Evolutionary conservation across 2,329 filamentous ascomycete species (phyloP).

Genomic region (Lachnellula willkommii): DNA sequence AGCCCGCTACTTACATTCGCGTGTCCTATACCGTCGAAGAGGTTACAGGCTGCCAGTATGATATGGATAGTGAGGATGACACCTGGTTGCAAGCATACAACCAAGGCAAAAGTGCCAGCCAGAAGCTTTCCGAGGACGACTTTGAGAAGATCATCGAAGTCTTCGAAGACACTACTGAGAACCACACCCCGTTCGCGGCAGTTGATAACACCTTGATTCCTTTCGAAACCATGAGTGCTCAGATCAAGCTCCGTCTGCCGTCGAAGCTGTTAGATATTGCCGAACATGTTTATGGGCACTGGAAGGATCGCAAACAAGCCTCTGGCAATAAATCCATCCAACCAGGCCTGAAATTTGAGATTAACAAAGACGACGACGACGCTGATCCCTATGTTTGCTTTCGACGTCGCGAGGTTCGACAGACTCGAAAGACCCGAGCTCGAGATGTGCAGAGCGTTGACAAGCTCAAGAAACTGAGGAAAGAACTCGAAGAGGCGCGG

Average conservation of each 20-base stretch:
- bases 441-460: constrained; percentile 92
- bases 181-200: constrained; percentile 81
- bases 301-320: constrained; percentile 66
- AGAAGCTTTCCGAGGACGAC: constrained; percentile 76
- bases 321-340: constrained; percentile 69
- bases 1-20: constrained; percentile 90
- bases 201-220: constrained; percentile 82
- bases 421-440: constrained; percentile 89
- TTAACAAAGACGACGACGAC: constrained; percentile 88
- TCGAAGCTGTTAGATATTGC: constrained; percentile 49
- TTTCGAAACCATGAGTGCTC: constrained; percentile 64
- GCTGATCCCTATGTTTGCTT: constrained; percentile 98
- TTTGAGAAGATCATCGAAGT: constrained; percentile 94
- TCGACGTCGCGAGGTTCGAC: constrained; percentile 85
- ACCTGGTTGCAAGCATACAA: constrained; percentile 81
- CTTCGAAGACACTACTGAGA: constrained; percentile 80
- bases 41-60: constrained; percentile 83
- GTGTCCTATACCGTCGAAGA: constrained; percentile 98
- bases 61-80: constrained; percentile 89
- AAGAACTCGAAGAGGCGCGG: constrained; percentile 84
- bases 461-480: constrained; percentile 84
- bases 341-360: constrained; percentile 85
- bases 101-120: constrained; percentile 58
- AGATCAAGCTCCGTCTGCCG: constrained; percentile 31
- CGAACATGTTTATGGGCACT: constrained; percentile 83